phyloP scores from a whole-genome alignment of 192 early-diverging fungal genomes.

The Nowakowskiella sp. region DNA sequence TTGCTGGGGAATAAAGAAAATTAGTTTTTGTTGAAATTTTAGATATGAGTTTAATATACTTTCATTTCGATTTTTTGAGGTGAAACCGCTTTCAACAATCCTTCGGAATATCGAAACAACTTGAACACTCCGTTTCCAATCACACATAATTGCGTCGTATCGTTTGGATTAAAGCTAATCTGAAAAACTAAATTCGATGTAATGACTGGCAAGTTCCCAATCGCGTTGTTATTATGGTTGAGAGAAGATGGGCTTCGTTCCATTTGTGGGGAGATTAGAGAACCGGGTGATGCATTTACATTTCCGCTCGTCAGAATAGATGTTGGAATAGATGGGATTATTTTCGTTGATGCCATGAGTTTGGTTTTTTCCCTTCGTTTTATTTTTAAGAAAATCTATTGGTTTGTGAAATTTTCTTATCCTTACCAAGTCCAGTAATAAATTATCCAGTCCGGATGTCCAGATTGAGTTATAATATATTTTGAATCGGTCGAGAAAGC shows the following conservation, averaged over 20 bases:
- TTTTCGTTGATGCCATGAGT: slow-evolving; percentile 31
- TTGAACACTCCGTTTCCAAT: slow-evolving; percentile 49
- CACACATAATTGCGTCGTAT: slow-evolving; percentile 41
- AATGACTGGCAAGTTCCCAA: neutral
- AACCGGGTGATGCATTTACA: neutral
- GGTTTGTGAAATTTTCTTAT: neutral
- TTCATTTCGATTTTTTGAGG: slow-evolving; percentile 37
- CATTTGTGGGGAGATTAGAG: slow-evolving; percentile 4
- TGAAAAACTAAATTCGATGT: slow-evolving; percentile 27
- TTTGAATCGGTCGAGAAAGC: slow-evolving; percentile 51
- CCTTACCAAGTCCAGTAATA: slow-evolving; percentile 48
- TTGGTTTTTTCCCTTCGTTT: slow-evolving; percentile 54
- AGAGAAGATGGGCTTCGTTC: slow-evolving; percentile 5
- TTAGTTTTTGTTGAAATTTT: slow-evolving; percentile 3
- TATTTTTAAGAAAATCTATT: neutral
- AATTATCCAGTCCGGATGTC: slow-evolving; percentile 49
- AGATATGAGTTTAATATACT: slow-evolving; percentile 17
- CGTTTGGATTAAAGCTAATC: slow-evolving; percentile 44
- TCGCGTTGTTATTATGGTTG: neutral
- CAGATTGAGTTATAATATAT: slow-evolving; percentile 44
- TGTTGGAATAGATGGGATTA: neutral
- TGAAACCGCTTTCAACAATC: slow-evolving; percentile 31
- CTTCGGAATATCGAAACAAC: slow-evolving; percentile 43
- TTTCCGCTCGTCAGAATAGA: neutral
- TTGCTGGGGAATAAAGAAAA: slow-evolving; percentile 17